Percentiles rank a stretch among this genome's conserved stretches.
phyloP scores from a whole-genome alignment of 352 stramenopile species.

The Phytophthora ohioensis region DNA sequence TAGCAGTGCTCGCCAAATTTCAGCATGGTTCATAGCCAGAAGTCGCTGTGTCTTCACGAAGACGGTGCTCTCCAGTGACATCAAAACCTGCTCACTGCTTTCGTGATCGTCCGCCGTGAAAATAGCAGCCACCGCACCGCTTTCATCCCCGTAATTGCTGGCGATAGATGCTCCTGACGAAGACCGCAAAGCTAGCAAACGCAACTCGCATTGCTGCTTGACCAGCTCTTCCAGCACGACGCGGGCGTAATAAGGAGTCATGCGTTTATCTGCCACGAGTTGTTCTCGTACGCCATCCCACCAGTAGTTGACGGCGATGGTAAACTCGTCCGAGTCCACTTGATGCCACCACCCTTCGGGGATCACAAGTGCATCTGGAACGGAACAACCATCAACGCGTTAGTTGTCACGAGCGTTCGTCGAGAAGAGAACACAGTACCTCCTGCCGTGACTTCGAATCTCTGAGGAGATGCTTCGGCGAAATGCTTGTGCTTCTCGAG shows the following conservation, averaged over 20 bases:
- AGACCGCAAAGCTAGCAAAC: constrained; percentile 33
- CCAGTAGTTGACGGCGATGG: constrained; percentile 88
- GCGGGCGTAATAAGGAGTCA: constrained; percentile 72
- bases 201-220: constrained; percentile 45
- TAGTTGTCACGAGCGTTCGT: background rate
- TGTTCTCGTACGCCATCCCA: constrained; percentile 71
- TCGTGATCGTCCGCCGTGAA: constrained; percentile 27
- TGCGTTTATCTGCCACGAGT: constrained; percentile 49
- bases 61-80: constrained; percentile 26
- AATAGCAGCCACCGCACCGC: constrained; percentile 21
- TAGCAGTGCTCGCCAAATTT: constrained; percentile 47
- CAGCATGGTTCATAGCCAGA: constrained; percentile 27
- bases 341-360: constrained; percentile 91
- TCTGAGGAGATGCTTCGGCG: constrained; percentile 28
- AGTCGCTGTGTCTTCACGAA: constrained; percentile 27
- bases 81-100: constrained; percentile 42
- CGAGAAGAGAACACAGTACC: constrained; percentile 38
- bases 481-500: constrained; percentile 45
- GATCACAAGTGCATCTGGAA: constrained; percentile 77
- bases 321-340: constrained; percentile 78
- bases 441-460: constrained; percentile 56
- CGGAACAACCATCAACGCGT: constrained; percentile 1
- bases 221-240: constrained; percentile 73
- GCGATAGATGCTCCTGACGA: background rate
- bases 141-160: constrained; percentile 15